Conservation (phyloP, 139 green algal genomes). For the Mesotaenium endlicherianum region DNA sequence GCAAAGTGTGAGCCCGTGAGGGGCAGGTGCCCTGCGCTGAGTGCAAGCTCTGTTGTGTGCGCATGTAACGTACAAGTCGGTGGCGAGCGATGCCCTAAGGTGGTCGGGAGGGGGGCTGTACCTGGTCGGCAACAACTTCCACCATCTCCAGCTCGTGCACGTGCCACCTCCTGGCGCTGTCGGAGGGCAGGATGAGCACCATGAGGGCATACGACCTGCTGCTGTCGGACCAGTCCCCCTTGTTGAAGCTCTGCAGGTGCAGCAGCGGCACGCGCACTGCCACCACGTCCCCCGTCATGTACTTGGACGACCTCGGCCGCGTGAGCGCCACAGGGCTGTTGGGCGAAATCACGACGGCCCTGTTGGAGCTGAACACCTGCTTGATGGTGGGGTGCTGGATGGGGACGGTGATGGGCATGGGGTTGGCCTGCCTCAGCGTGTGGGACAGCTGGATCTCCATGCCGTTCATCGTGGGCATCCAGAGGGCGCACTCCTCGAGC, state of each 20-base stretch:
- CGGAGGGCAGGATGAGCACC: conserved; percentile 46
- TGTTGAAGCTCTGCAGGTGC: conserved; percentile 41
- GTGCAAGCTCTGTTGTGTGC: no score
- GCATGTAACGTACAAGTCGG: no score
- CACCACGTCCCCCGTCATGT: conserved; percentile 42
- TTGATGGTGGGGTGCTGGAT: conserved; percentile 39
- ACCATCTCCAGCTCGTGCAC: conserved; percentile 50
- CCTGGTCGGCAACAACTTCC: conserved; percentile 48
- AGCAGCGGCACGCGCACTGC: conserved; percentile 42
- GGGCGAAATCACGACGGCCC: conserved; percentile 41
- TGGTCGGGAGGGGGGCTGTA: no score
- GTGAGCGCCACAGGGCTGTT: conserved; percentile 34
- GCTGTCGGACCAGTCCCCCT: conserved; percentile 24
- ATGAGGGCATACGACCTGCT: conserved; percentile 24
- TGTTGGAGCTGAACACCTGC: conserved; percentile 44
- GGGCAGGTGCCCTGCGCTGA: no score
- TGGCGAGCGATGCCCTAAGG: no score
- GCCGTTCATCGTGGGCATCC: conserved; percentile 25
- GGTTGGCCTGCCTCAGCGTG: conserved; percentile 11
- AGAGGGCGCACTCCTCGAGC: conserved; percentile 32
- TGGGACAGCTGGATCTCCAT: conserved; percentile 20
- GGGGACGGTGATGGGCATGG: conserved; percentile 19
- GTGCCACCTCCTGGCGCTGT: conserved; percentile 46
- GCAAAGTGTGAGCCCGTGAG: no score
- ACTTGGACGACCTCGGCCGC: conserved; percentile 7